Evolutionary conservation across 345 rosid species (phyloP).

Genomic region (Dipteronia dyeriana): DNA sequence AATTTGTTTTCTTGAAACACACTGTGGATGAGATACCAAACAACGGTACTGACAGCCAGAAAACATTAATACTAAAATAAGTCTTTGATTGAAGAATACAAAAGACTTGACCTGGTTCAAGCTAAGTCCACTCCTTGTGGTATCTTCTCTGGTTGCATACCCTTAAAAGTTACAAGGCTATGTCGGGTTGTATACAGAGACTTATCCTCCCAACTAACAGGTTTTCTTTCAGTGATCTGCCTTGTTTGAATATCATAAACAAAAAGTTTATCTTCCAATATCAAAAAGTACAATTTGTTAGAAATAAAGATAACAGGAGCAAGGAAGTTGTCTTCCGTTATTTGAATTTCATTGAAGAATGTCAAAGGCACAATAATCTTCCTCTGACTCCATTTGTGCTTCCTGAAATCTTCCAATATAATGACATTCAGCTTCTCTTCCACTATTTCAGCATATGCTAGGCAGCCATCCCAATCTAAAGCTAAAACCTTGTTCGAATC

Average conservation of each 20-base stretch:
- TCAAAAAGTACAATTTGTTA: neutral
- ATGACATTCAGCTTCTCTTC: constrained; percentile 7
- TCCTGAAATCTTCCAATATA: neutral
- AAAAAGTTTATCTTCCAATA: neutral
- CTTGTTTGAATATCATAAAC: neutral
- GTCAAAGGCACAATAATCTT: constrained; percentile 4
- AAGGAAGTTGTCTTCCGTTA: neutral
- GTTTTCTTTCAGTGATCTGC: neutral
- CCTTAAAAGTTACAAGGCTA: neutral
- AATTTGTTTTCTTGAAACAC: no score
- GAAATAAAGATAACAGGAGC: neutral
- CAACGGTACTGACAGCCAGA: no score
- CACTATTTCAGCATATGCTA: neutral
- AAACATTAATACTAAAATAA: no score
- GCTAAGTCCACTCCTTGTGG: neutral
- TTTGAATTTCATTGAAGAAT: neutral
- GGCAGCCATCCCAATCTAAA: neutral
- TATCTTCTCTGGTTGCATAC: neutral
- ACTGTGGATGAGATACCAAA: no score
- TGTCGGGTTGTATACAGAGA: neutral
- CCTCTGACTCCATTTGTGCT: neutral
- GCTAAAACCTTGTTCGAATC: neutral
- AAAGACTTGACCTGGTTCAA: neutral
- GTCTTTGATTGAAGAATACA: no score
- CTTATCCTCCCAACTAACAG: no score